Base-by-base conservation (phyloP, 768 basidiomycete genomes). In the Gyrodon lividus region DNA sequence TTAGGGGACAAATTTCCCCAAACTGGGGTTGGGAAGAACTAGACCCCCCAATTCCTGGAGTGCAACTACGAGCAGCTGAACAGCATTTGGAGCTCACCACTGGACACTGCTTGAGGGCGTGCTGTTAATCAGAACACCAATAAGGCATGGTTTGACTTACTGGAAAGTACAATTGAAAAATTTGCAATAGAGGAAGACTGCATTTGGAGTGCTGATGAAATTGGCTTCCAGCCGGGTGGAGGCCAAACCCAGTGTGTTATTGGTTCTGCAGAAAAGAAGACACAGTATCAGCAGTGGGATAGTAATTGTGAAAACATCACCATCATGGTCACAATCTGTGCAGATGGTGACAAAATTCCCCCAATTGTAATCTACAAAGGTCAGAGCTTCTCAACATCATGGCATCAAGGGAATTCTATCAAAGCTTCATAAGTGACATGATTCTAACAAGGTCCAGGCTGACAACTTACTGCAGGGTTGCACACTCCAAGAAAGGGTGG, bases 251-350 rank as follows among this genome's bases (percentile, higher is more conserved):
- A n/a, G 30, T 8, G 9, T 8, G 30, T 30, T 30, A 7, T 26
- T 26, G 26, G 47, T 23, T 9, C 40, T 44, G 26, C 47, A 50
- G 52, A 42, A 40, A 55, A 38, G n/a, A n/a, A n/a, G 33, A 49
- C 53, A 7, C 69, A 70, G 48, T 63, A 76, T 60, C 70, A 74
- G 56, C 72, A 73, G 51, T 28, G 55, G 1, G 56, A 55, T 28
- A 69, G 72, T 1, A 58, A 57, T 23, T 51, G 60, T 9, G 74
- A 77, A 52, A 75, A 71, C 43, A 73, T 72, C 31, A 76, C 74
- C 0, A 64, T 72, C 10, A 59, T 77, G 45, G 66, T 67, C 0
- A 74, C 70, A 4, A 76, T 77, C 30, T 72, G 72, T 54, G 72
- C 69, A 0, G 72, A 74, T 62, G 70, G 72, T 1, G 61, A 60